Base-by-base conservation (phyloP, 1,284 basidiomycete genomes). In the Leccinum fallax region DNA sequence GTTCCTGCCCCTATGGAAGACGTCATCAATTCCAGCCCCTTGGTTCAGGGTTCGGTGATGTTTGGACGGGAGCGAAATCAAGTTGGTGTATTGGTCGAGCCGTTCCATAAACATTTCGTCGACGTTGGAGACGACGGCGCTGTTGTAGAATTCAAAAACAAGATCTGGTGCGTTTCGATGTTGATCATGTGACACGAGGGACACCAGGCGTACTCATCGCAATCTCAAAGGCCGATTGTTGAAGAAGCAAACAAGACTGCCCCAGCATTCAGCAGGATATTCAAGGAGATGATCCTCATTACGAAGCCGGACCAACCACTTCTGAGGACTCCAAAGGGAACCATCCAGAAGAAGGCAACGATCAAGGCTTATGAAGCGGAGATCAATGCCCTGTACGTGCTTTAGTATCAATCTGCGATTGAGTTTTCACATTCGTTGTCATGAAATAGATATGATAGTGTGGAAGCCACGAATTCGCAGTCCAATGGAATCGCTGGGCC, bases 11-110 rank as follows among this genome's bases (percentile, higher is more conserved):
- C 67, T 0, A 70, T 73, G 63, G 76, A 76, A 49, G 61, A 57
- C 4, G 63, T 69, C 21, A 68, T 77, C 28, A 30, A 24, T 13
- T 65, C 68, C 3, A 58, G 59, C 34, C 60, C 68, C 74, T 76
- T 60, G 74, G 74, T 16, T 43, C 61, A 66, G 30, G 64, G 64
- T 2, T 53, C 24, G 2, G n/a, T 63, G 3, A 66, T 63, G 61
- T 64, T 66, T 26, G 65, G 63, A 40, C 66, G 71, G 2, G 71
- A 67, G 19, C 75, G 68, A 6, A 69, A 71, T 34, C 74, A 76
- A 46, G 66, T 74, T 16, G 81, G 80, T 3, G 62, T 79, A 16
- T 62, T 81, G 21, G 66, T 82, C 43, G 77, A 81, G 61, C 73
- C 74, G 0, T 48, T 36, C 0, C 32, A 59, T 0, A 66, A 56